phyloP scores from a whole-genome alignment of 2,329 filamentous ascomycete species.

The Arthrobotrys entomopaga region DNA sequence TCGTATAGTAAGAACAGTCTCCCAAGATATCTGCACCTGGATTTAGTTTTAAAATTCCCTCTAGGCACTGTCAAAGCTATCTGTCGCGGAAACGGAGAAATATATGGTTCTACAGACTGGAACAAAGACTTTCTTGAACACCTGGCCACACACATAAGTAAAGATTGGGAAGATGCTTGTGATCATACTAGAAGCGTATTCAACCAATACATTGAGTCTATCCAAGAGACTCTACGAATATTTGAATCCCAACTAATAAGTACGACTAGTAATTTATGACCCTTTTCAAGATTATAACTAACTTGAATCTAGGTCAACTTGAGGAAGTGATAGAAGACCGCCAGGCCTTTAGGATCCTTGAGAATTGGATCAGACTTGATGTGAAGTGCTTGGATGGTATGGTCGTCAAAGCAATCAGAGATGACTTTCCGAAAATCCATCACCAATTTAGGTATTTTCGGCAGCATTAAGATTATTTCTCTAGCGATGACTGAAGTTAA shows the following conservation, averaged over 20 bases:
- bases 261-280: neutral
- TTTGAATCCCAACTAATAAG: neutral
- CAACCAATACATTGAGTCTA: neutral
- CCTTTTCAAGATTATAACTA: neutral
- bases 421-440: slow-evolving; percentile 13
- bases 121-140: slow-evolving; percentile 10
- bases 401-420: neutral
- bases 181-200: slow-evolving; percentile 1
- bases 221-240: neutral
- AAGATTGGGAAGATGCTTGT: slow-evolving; percentile 8
- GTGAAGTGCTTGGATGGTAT: neutral
- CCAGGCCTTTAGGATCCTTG: neutral
- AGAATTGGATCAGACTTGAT: neutral
- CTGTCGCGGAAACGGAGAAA: slow-evolving; percentile 30
- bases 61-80: slow-evolving; percentile 18
- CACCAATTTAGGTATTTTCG: slow-evolving; percentile 21
- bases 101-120: slow-evolving; percentile 19
- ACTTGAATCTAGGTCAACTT: slow-evolving; percentile 5
- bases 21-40: no score
- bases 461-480: neutral
- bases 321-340: neutral
- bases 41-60: no score
- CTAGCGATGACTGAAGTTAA: neutral
- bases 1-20: no score
- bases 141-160: neutral